These are phyloP conservation scores for Monilinia fructigena DNA, from an alignment of 2,329 filamentous ascomycete genomes.

Conservation along the genomic window DNA sequence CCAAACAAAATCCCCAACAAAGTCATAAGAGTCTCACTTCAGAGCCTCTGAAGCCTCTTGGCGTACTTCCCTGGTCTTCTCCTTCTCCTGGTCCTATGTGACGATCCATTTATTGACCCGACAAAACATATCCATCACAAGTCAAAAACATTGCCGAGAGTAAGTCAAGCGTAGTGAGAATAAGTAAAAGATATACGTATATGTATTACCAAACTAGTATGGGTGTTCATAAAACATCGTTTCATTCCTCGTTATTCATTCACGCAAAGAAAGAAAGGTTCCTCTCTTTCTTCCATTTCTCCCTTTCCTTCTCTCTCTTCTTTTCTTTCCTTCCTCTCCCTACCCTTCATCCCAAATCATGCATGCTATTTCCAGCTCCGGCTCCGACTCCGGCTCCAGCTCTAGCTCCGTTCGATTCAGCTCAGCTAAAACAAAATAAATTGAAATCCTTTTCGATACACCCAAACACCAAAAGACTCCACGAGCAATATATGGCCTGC, in stretches of 20 bases:
- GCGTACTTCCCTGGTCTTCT: too few species aligned
- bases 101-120: too few species aligned
- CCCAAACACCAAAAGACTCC: neutral
- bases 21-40: too few species aligned
- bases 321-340: neutral
- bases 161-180: too few species aligned
- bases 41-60: too few species aligned
- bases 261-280: neutral
- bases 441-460: neutral
- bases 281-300: neutral
- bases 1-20: too few species aligned
- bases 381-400: neutral
- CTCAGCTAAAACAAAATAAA: constrained; percentile 1
- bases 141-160: too few species aligned
- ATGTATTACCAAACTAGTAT: neutral
- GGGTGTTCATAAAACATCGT: constrained; percentile 1
- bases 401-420: neutral
- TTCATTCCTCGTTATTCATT: neutral
- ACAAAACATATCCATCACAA: too few species aligned
- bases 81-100: too few species aligned
- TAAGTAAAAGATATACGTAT: neutral
- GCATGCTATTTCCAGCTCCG: neutral
- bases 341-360: neutral
- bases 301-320: neutral
- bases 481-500: neutral